Evolutionary conservation across 805 yeast genomes (phyloP).

Genomic region (Teunomyces aglyptinius): DNA sequence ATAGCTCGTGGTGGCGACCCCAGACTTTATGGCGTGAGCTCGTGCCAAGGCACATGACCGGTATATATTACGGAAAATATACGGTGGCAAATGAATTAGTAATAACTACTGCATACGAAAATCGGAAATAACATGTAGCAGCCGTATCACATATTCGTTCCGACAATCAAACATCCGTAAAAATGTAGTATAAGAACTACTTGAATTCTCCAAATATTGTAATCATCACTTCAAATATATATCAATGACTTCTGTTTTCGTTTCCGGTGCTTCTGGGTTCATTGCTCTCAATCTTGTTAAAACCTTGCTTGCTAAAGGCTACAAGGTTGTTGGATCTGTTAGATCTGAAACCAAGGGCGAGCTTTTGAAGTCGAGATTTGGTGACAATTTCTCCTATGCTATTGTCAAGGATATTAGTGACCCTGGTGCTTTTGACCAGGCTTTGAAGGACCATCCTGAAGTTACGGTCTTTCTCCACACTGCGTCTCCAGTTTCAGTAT

Average conservation of each 20-base stretch:
- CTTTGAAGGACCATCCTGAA: constrained; percentile 24
- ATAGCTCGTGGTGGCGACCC: no score
- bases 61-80: no score
- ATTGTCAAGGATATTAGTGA: constrained; percentile 20
- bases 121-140: no score
- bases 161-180: no score
- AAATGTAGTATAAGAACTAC: no score
- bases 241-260: constrained; percentile 15
- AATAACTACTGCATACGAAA: no score
- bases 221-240: background rate
- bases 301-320: constrained; percentile 19
- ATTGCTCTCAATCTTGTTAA: constrained; percentile 27
- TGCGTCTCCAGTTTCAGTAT: constrained; percentile 32
- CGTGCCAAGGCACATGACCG: no score
- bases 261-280: constrained; percentile 35
- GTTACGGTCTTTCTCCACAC: constrained; percentile 26
- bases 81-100: no score
- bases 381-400: constrained; percentile 19
- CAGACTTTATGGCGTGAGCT: no score
- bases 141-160: no score
- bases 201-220: no score
- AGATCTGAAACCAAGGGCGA: constrained; percentile 23
- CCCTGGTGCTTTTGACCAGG: constrained; percentile 27
- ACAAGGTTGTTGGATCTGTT: constrained; percentile 26
- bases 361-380: constrained; percentile 5